Evolutionary conservation across 306 rosid species (phyloP), one percentile per base, ranked within the genome.

Genomic region (Cucurbita ficifolia): DNA sequence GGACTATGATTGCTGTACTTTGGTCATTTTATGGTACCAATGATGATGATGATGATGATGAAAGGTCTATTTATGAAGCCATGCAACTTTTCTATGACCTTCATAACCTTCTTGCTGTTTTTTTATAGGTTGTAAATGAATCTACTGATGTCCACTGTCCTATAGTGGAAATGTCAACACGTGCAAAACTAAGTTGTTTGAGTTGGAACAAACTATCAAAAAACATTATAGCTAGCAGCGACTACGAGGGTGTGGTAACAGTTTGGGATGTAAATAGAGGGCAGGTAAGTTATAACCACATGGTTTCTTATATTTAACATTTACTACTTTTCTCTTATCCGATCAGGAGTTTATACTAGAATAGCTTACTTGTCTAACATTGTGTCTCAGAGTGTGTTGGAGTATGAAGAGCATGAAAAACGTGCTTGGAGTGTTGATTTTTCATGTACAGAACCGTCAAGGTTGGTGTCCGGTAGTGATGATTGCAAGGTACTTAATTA

Each of bases 361-460:
- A 68, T 68, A 21, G 54, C 56, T 45, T 43, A 22, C 73, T 43
- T 22, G 73, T 22, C 38, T 0, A 24, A 46, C 42, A 43, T 29
- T 5, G 19, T 36, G 77, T 72, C 59, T 63, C 88, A 94, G 97
- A 89, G 99, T 83, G 60, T 94, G 78, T 91, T 94, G 99, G 99
- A 94, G 73, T 94, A 91, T 75, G 97, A 94, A 86, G 99, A 94
- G 81, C 97, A 94, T 87, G 99, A 94, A 82, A 94, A 91, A 62
- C 95, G 99, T 71, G 96, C 97, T 7, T 94, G 99, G 99, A 94
- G 99, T 82, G 99, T 94, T 83, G 99, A 94, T 82, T 94, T 89
- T 85, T 91, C 99, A 14, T 84, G 87, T 77, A 91, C 95, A 42
- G 97, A 91, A n/a, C 99, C 99, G 46, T 82, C 95, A 8, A 91